Conservation (phyloP, 164 flowering plant species). For the Macadamia tetraphylla region DNA sequence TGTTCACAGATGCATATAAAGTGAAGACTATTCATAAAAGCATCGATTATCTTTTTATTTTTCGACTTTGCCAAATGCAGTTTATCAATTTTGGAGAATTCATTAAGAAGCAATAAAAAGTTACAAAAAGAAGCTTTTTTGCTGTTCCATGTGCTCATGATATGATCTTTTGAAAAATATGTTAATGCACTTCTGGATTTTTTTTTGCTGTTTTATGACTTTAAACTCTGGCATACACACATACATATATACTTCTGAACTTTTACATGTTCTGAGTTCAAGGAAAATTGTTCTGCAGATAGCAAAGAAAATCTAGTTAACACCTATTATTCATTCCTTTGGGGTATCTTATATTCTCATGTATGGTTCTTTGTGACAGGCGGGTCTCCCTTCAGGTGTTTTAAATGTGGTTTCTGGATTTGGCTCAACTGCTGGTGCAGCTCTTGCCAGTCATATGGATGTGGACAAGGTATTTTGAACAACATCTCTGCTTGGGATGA, state of each 20-base stretch:
- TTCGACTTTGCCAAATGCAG: background rate
- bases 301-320: background rate
- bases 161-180: too few species aligned
- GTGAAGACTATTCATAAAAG: background rate
- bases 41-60: background rate
- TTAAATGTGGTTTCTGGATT: constrained; percentile 74
- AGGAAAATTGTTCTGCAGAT: too few species aligned
- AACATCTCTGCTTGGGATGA: constrained; percentile 1
- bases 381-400: constrained; percentile 84
- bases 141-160: too few species aligned
- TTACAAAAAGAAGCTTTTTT: too few species aligned
- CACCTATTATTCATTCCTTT: background rate
- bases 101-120: too few species aligned
- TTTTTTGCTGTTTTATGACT: too few species aligned
- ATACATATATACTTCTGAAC: too few species aligned
- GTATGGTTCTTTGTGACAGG: constrained; percentile 30
- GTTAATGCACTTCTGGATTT: too few species aligned
- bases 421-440: constrained; percentile 87
- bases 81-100: background rate
- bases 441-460: constrained; percentile 90
- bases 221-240: too few species aligned
- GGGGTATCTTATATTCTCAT: background rate
- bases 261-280: too few species aligned
- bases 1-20: background rate
- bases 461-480: constrained; percentile 66